A percentile compares a stretch with the other conserved stretches of the same genome.
Evolutionary conservation across 345 rosid genomes (phyloP).

Genomic region (Theobroma cacao): DNA sequence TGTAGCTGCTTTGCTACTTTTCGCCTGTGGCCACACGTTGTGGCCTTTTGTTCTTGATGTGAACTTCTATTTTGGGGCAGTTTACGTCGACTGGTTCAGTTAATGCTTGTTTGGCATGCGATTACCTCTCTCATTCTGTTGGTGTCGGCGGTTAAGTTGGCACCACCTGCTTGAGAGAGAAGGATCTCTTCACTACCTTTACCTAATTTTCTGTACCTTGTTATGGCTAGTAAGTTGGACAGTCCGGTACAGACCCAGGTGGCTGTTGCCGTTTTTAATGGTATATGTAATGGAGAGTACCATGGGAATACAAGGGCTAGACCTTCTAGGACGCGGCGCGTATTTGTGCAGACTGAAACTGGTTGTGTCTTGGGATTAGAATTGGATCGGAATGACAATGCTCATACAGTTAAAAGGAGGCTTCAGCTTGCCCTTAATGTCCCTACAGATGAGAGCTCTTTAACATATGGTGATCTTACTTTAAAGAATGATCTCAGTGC

Average conservation of each 20-base stretch:
- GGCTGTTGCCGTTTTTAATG: slow-evolving; percentile 80
- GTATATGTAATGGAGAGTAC: slow-evolving; percentile 61
- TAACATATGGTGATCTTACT: slow-evolving; percentile 83
- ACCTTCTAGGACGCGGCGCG: slow-evolving; percentile 66
- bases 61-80: background rate
- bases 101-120: background rate
- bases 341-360: slow-evolving; percentile 91
- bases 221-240: slow-evolving; percentile 84
- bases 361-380: slow-evolving; percentile 98
- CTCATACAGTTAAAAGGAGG: slow-evolving; percentile 87
- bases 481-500: slow-evolving; percentile 87
- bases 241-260: slow-evolving; percentile 95
- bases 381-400: slow-evolving; percentile 87
- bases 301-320: slow-evolving; percentile 59
- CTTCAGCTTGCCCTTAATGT: slow-evolving; percentile 81
- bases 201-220: slow-evolving; percentile 38
- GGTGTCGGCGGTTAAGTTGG: slow-evolving; percentile 35
- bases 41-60: background rate
- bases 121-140: slow-evolving; percentile 11
- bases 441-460: slow-evolving; percentile 75
- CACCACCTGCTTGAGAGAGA: slow-evolving; percentile 32
- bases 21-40: background rate
- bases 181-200: slow-evolving; percentile 42
- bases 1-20: background rate
- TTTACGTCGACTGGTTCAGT: background rate